Evolutionary conservation across 2,329 filamentous ascomycete genomes (phyloP), one percentile per base, ranked within the genome.

Genomic region (Helminthosporium solani): DNA sequence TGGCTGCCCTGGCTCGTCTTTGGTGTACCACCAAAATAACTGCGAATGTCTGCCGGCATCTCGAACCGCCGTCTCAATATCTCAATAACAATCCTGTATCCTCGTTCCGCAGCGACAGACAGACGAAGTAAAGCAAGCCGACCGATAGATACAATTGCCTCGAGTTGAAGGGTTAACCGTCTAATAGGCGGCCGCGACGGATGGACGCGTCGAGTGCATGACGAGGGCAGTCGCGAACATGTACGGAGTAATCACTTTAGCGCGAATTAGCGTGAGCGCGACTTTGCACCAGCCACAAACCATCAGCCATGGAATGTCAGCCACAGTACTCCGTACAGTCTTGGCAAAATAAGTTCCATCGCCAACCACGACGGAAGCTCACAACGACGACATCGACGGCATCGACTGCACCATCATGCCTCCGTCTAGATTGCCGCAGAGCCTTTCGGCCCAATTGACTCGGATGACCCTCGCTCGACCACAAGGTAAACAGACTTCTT

Each of bases 41-140:
- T 90, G 64, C 91, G 82, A 63, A 96, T 97, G 72, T 97, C 92
- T 53, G 78, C 66, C 43, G 90, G 83, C 90, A 96, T 95, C n/a
- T 28, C 21, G 31, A 37, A 4, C 25, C 5, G 23, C 5, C 23
- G 6, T 25, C 23, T 47, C 15, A 23, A 25, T 25, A 5, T 25
- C 23, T 25, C 23, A 25, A 14, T 2, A 41, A 35, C 19, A 39
- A 45, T 37, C 35, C 44, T 27, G 23, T 20, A 5, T 11, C 14
- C 18, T 28, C 19, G 34, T 16, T 9, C 9, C 23, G 23, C 23
- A 25, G 19, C 15, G 34, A 12, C 8, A 12, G 35, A 20, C 23
- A 16, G n/a, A n/a, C n/a, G n/a, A n/a, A n/a, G n/a, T n/a, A n/a
- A n/a, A n/a, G n/a, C n/a, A n/a, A n/a, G n/a, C n/a, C n/a, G n/a